Evolutionary conservation across 495 filamentous ascomycete species (phyloP), one percentile per base, ranked within the genome.

Genomic region (Penicillium paradoxum): DNA sequence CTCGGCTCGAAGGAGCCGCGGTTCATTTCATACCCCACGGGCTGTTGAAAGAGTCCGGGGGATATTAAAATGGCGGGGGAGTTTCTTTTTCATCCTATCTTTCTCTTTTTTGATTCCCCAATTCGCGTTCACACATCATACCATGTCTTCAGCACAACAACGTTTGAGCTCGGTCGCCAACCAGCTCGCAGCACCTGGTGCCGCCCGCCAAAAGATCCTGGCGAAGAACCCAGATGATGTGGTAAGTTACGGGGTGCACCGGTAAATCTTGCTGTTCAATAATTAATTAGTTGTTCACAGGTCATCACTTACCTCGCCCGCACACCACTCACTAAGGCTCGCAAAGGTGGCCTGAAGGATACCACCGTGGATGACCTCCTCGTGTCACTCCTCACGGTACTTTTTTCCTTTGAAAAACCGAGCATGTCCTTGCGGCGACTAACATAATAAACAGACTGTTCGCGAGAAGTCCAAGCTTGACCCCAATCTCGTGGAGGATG

Each of bases 331-430:
- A 82, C 86, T 42, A 95, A 92, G 69, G 87, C 79, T 47, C 71
- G 74, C 58, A 90, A 89, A 72, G 92, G 92, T 60, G 89, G 92
- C 11, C 80, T 97, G 69, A 96, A 96, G 75, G 92, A 97, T 67
- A 95, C 92, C 15, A 74, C 77, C 4, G 74, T 97, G 22, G 92
- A 97, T 72, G 84, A 82, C 63, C 76, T 97, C 25, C 73, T 93
- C 41, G 83, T 87, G 63, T 85, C 89, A 41, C 74, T 95, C 7
- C 72, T 96, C 51, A 77, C 91, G 67, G 81, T 93, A 70, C 76
- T 58, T 48, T 83, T 48, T 83, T 61, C 5, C 17, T 14, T 4
- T 10, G 9, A 4, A 33, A 5, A 2, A 25, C 21, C 10, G 14
- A 7, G 8, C 13, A 15, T 13, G 1, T 18, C 9, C 9, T 6